These are phyloP conservation scores for Dichotomopilus funicola DNA, from an alignment of 2,329 filamentous ascomycete genomes.

Conservation along the genomic window DNA sequence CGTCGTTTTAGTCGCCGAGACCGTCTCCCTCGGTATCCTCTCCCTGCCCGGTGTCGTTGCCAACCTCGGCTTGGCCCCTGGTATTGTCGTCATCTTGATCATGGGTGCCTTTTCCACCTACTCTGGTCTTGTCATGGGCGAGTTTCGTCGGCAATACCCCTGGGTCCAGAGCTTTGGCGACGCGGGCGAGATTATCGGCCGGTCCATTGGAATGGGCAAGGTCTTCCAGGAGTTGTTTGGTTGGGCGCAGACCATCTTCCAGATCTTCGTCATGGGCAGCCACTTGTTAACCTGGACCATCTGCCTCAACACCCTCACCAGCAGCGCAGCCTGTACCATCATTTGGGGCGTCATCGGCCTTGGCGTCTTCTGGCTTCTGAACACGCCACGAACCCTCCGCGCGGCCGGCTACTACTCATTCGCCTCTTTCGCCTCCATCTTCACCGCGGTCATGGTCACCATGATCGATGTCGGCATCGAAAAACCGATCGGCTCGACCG, in stretches of 20 bases:
- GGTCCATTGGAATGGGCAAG: conserved; percentile 40
- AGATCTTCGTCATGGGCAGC: conserved; percentile 62
- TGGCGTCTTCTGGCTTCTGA: conserved; percentile 50
- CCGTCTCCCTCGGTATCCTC: conserved; percentile 49
- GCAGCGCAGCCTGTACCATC: conserved; percentile 56
- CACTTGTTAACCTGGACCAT: conserved; percentile 64
- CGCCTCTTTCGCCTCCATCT: conserved; percentile 50
- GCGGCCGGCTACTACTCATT: conserved; percentile 58
- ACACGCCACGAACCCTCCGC: conserved; percentile 55
- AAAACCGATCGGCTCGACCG: conserved; percentile 31
- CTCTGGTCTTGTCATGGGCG: conserved; percentile 48
- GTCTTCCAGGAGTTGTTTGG: conserved; percentile 55
- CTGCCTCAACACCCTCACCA: conserved; percentile 58
- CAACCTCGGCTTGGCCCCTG: conserved; percentile 62
- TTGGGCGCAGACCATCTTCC: conserved; percentile 52
- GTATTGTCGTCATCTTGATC: conserved; percentile 64
- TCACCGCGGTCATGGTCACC: conserved; percentile 55
- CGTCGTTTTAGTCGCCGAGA: conserved; percentile 39
- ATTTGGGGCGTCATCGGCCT: conserved; percentile 56
- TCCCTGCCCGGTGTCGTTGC: conserved; percentile 72
- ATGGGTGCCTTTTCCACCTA: conserved; percentile 62
- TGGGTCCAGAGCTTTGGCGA: conserved; percentile 62
- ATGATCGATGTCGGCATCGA: conserved; percentile 55
- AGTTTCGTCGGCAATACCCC: conserved; percentile 65
- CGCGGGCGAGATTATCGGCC: conserved; percentile 51